Base-by-base conservation (phyloP, 2,329 filamentous ascomycete species). In the Tolypocladium capitatum region DNA sequence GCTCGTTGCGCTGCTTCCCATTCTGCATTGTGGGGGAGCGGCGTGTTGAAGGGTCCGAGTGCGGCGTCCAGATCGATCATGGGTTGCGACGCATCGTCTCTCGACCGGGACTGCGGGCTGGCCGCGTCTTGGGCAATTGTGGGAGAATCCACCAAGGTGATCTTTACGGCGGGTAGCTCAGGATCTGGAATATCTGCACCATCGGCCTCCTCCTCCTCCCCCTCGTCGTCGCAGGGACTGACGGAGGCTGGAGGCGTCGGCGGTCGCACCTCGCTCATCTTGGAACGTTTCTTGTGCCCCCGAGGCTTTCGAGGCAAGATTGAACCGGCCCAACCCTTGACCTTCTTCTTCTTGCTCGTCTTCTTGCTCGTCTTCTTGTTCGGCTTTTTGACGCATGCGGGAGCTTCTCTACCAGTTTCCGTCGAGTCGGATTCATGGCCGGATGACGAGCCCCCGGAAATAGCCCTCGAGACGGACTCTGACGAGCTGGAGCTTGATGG, bases 51-150 rank as follows among this genome's bases (percentile, higher is more conserved):
- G 0, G 91, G 89, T 2, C 89, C 90, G 1, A 97, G 74, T 27
- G 91, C 92, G 18, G 90, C 91, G 67, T 98, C 92, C 38, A 98
- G 71, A 63, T 98, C 92, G 53, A 98, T 94, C 63, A 96, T 84
- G 8, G 86, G 83, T 58, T 81, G 86, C 46, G 83, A 75, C 3
- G 77, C 63, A 50, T 94, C 86, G 43, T 82, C 78, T 9, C 79
- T 73, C 4, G 53, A 49, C 18, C 58, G 68, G 67, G 3, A 62
- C 50, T 16, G 59, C 48, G 31, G 58, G 49, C 33, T 60, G 52
- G 33, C 16, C 33, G 16, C 21, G 14, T 42, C 10, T 9, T 58
- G 54, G 46, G 55, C 57, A 43, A 46, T 54, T 3, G 62, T 57
- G 3, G 65, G 59, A 11, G 68, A 65, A 36, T 68, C 67, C 0